A percentile compares a stretch with the other conserved stretches of the same genome.
Conservation (phyloP, 176 grass and related monocot genomes). For the Themeda triandra region DNA sequence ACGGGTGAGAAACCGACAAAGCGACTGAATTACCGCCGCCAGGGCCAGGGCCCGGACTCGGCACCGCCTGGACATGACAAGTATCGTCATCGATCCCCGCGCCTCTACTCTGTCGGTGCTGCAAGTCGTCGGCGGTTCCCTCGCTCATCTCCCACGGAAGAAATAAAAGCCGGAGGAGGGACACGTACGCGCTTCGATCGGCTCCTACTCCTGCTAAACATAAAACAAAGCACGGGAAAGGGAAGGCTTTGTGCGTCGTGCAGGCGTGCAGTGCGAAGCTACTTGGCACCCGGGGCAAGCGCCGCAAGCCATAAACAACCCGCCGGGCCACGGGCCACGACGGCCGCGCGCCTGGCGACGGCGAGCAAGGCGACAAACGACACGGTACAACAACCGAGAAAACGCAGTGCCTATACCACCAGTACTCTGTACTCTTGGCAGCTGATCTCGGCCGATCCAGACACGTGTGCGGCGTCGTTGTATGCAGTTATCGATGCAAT, state of each 20-base stretch:
- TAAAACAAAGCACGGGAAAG: not conserved
- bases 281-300: not conserved
- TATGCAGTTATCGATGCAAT: no score
- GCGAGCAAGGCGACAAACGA: slow-evolving; percentile 8
- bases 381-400: not conserved
- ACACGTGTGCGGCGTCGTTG: not conserved
- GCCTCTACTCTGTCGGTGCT: slow-evolving; percentile 20
- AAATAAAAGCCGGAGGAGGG: not conserved
- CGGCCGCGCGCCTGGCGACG: not conserved
- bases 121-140: slow-evolving; percentile 9
- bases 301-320: slow-evolving; percentile 17
- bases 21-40: not conserved
- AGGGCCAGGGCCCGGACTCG: not conserved
- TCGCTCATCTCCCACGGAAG: not conserved
- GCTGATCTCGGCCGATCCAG: not conserved
- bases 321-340: not conserved
- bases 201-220: not conserved
- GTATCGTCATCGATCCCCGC: not conserved
- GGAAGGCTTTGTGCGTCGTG: not conserved
- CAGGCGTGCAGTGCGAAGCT: not conserved
- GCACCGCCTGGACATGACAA: not conserved
- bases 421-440: not conserved
- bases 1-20: not conserved
- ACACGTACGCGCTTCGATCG: not conserved
- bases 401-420: not conserved